Percentiles rank a stretch among this genome's conserved stretches.
phyloP scores from a whole-genome alignment of 1,284 basidiomycete species.

The Schizophyllum amplum region DNA sequence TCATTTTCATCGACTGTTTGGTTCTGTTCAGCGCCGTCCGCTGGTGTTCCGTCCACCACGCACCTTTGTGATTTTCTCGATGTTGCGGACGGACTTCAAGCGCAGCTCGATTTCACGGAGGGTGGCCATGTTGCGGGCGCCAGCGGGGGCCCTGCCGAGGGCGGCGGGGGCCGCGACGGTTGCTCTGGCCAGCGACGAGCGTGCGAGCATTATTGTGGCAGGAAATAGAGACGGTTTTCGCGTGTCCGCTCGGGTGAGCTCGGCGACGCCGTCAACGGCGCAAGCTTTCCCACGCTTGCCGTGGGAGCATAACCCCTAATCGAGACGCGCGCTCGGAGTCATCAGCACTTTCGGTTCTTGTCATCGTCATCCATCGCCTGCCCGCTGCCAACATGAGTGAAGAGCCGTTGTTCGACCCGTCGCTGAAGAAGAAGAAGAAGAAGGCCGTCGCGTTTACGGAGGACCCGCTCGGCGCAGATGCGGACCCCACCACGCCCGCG shows the following conservation, averaged over 20 bases:
- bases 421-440: constrained; percentile 81
- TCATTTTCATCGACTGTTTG: constrained; percentile 95
- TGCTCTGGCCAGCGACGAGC: constrained; percentile 54
- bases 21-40: constrained; percentile 1
- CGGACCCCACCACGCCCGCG: constrained; percentile 70
- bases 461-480: constrained; percentile 75
- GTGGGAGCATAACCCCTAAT: too few species aligned
- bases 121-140: constrained; percentile 89
- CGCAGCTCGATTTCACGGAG: constrained; percentile 96
- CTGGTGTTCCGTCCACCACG: constrained; percentile 18
- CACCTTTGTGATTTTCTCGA: constrained; percentile 99
- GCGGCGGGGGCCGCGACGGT: constrained; percentile 35
- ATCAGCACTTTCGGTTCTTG: too few species aligned
- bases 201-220: constrained; percentile 43
- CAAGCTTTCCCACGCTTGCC: background rate
- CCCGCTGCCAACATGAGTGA: constrained; percentile 31
- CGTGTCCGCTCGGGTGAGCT: background rate
- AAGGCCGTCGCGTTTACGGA: constrained; percentile 78
- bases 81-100: constrained; percentile 95
- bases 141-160: constrained; percentile 52
- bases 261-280: too few species aligned
- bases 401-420: constrained; percentile 76
- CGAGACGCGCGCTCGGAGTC: too few species aligned
- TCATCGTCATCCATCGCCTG: background rate
- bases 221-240: background rate